These are phyloP conservation scores for Ascocoryne sarcoides DNA, from an alignment of 2,329 filamentous ascomycete genomes.

Conservation along the genomic window DNA sequence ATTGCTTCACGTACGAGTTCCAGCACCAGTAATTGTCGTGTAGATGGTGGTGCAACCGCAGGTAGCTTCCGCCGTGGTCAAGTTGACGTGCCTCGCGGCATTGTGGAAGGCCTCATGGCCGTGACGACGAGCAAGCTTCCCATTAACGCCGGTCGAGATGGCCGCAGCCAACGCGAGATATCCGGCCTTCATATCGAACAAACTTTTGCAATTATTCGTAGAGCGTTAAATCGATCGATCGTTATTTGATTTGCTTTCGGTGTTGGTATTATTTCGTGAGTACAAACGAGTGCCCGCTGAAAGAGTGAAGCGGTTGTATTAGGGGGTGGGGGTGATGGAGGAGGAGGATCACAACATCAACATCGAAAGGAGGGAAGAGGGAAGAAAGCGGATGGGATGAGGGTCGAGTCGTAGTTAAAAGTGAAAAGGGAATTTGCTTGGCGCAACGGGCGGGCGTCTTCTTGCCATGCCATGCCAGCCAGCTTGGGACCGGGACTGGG, in stretches of 20 bases:
- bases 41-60: conserved; percentile 71
- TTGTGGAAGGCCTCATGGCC: conserved; percentile 51
- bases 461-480: no score
- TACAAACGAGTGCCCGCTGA: conserved; percentile 71
- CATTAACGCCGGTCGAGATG: conserved; percentile 47
- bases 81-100: conserved; percentile 34
- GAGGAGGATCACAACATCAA: conserved; percentile 42
- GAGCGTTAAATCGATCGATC: conserved; percentile 9
- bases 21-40: conserved; percentile 58
- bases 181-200: conserved; percentile 63
- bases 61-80: conserved; percentile 21
- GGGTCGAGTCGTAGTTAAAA: background rate
- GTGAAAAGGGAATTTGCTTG: background rate
- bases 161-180: conserved; percentile 56
- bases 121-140: conserved; percentile 46
- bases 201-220: conserved; percentile 4
- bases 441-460: background rate
- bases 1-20: conserved; percentile 47
- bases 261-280: conserved; percentile 12
- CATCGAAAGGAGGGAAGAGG: conserved; percentile 28
- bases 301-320: conserved; percentile 65
- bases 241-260: conserved; percentile 11
- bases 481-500: background rate
- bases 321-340: conserved; percentile 15
- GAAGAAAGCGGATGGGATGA: conserved; percentile 1